Evolutionary conservation across 257 asterid species (phyloP).

Genomic region (Primulina eburnea): DNA sequence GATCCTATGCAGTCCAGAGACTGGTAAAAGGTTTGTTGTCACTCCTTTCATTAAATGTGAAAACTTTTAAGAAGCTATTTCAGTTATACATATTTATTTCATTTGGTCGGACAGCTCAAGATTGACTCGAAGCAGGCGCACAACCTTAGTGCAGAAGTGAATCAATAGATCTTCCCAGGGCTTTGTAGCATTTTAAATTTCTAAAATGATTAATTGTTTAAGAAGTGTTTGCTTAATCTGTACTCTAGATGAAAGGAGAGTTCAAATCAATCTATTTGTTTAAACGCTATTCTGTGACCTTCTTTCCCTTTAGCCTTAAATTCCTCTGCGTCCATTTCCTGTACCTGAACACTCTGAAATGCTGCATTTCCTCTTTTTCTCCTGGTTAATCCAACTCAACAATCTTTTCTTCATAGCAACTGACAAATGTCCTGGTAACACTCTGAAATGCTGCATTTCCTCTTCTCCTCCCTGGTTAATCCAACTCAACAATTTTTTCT

Average conservation of each 20-base stretch:
- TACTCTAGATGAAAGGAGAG: not conserved
- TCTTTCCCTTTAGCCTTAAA: not conserved
- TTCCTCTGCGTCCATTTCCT: not conserved
- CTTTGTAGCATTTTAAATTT: not conserved
- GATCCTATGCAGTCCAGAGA: conserved; percentile 35
- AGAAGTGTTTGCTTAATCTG: not conserved
- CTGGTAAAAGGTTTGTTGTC: conserved; percentile 38
- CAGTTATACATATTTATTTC: not conserved
- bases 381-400: not conserved
- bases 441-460: too few relatives aligned
- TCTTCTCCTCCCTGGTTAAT: not conserved
- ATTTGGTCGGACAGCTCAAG: not conserved
- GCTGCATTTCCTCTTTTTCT: not conserved
- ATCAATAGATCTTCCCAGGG: not conserved
- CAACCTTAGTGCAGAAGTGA: not conserved
- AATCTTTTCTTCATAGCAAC: not conserved
- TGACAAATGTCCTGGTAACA: not conserved
- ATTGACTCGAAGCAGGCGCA: not conserved
- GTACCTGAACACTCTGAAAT: not conserved
- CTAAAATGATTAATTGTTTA: not conserved
- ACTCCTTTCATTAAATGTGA: conserved; percentile 16
- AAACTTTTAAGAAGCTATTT: not conserved
- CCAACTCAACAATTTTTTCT: not conserved
- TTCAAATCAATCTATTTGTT: not conserved
- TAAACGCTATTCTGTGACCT: not conserved